Base-by-base conservation (phyloP, 192 early-diverging fungal species). In the Coemansia sp. region DNA sequence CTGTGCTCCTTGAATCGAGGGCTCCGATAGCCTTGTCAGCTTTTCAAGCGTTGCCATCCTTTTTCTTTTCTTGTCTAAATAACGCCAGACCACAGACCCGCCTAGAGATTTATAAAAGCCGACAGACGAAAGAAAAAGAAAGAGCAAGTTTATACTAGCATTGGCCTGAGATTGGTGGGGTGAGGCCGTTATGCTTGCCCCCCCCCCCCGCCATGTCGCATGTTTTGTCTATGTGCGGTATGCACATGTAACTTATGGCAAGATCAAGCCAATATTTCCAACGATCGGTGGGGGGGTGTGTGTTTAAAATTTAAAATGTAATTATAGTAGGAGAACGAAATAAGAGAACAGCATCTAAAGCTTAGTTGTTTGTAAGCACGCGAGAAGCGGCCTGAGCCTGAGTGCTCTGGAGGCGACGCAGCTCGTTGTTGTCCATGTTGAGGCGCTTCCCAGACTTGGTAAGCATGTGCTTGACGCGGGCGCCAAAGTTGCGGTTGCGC, bases 391-490 rank as follows among this genome's bases (percentile, higher is more conserved):
- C 82, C 68, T 82, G 75, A 49, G 86, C 87, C 83, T 91, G 89
- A 60, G 87, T 85, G 70, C 86, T 87, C 79, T 87, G 87, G 71
- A 91, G 85, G 49, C 89, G 85, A 59, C 88, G 86, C 77, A 91
- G 84, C 72, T 91, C 88, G 64, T 86, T 68, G 32, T 77, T 69
- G 53, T 86, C 86, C 78, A 91, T 86, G 50, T 69, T 70, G 59
- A 91, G 57, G 17, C 81, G 74, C 75, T 86, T 87, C 36, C 88
- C 85, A 15, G 81, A 73, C 69, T 66, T 74, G 50, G 83, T 81
- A 63, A 76, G 70, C 56, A 78, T 67, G 59, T 73, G 61, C 74
- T 75, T 80, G 56, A 81, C 73, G 17, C 80, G 80, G 14, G 52
- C 46, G 48, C 80, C 80, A 82, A 82, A 82, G 80, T 82, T 82